These are phyloP conservation scores for Carpinus fangiana DNA, from an alignment of 306 rosid genomes.

Conservation along the genomic window DNA sequence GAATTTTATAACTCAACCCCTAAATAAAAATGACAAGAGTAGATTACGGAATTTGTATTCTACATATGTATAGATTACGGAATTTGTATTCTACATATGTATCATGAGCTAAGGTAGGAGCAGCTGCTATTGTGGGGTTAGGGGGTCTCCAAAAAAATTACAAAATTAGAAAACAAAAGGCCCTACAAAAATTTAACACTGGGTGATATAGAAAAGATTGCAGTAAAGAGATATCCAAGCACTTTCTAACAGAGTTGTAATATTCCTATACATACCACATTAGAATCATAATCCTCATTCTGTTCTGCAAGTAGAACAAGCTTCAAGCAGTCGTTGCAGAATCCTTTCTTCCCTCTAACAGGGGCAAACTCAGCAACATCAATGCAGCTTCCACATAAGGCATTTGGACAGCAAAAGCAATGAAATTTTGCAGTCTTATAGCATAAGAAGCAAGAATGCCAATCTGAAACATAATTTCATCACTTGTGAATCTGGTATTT, in stretches of 20 bases:
- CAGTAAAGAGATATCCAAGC: background rate
- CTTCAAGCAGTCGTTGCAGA: slow-evolving; percentile 56
- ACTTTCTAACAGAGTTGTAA: background rate
- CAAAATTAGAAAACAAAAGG: background rate
- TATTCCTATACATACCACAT: slow-evolving; percentile 55
- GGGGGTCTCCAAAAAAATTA: background rate
- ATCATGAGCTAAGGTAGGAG: background rate
- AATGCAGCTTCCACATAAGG: slow-evolving; percentile 51
- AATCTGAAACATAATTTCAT: slow-evolving; percentile 43
- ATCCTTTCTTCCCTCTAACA: slow-evolving; percentile 42
- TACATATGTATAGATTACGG: background rate
- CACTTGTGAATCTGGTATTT: background rate
- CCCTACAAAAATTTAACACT: background rate
- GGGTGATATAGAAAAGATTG: background rate
- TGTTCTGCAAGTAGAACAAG: slow-evolving; percentile 52
- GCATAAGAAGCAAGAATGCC: slow-evolving; percentile 60
- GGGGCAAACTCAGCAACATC: slow-evolving; percentile 29
- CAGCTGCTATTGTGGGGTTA: background rate
- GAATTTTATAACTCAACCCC: too few relatives aligned
- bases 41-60: background rate
- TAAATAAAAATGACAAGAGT: too few relatives aligned
- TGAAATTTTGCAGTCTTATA: slow-evolving; percentile 32
- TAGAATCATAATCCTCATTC: slow-evolving; percentile 42
- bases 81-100: background rate
- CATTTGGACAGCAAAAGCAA: slow-evolving; percentile 63